Base-by-base conservation (phyloP, 2,329 filamentous ascomycete species). In the Fusarium sp. region DNA sequence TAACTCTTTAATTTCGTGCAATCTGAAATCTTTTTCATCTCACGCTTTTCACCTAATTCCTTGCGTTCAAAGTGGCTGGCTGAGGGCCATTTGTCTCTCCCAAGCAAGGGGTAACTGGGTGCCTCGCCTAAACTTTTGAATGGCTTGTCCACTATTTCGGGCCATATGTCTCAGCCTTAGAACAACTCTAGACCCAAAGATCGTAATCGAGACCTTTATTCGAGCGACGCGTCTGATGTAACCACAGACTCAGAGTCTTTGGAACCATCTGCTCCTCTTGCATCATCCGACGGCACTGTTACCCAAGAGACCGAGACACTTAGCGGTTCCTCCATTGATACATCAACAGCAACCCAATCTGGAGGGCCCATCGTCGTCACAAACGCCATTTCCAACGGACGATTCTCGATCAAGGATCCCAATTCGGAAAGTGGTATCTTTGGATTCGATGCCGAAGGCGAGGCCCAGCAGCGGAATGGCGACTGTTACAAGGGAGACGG, bases 1-100 rank as follows among this genome's bases (percentile, higher is more conserved):
- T 1, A 8, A 41, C 2, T 9, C 8, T 15, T 10, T n/a, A 12
- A 23, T n/a, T 5, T 18, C 5, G 0, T 12, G 0, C 6, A n/a
- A 14, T 10, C 10, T 13, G 7, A 32, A 9, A 40, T 4, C 5
- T 33, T 3, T 17, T 11, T 1, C 12, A 23, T 32, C 0, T 52
- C 15, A 12, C 9, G 23, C 7, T 27, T 18, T 20, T 20, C 2
- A 15, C 8, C 14, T 15, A 27, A 38, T 54, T 41, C 46, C 35
- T 32, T 27, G 5, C 5, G 2, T 11, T 9, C 6, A 12, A 4
- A 6, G 35, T 59, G 56, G 56, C 46, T 54, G 56, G 45, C 45
- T 41, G 35, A 33, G 26, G 8, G 4, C 15, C 2, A 7, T 15
- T 23, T 33, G 38, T 46, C 27, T 46, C 27, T 41, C 52, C 9